phyloP scores from a whole-genome alignment of 2,329 filamentous ascomycete genomes.

The Daldinia sp. region DNA sequence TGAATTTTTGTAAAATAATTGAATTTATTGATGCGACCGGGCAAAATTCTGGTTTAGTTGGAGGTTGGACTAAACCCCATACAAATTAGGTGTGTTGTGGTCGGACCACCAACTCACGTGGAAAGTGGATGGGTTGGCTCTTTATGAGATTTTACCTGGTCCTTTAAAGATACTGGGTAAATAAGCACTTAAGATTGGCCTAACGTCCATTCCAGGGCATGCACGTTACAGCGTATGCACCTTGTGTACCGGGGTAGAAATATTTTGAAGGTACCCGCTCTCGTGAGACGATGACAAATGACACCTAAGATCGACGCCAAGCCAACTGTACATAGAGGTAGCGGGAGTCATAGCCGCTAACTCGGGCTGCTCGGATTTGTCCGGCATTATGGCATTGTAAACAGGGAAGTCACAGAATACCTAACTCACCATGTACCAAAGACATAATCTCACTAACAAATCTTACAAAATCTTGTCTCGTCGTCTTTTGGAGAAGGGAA shows the following conservation, averaged over 20 bases:
- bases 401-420: slow-evolving; percentile 25
- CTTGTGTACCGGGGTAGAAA: neutral
- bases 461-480: neutral
- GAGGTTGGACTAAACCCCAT: no score
- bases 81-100: no score
- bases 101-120: no score
- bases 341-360: slow-evolving; percentile 25
- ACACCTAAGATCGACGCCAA: neutral
- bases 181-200: neutral
- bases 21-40: no score
- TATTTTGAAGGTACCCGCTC: neutral
- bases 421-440: neutral
- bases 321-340: slow-evolving; percentile 13
- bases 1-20: no score
- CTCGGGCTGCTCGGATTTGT: slow-evolving; percentile 11
- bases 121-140: no score
- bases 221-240: neutral
- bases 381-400: slow-evolving; percentile 15
- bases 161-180: no score
- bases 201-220: neutral
- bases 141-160: no score
- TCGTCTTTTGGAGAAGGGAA: slow-evolving; percentile 1
- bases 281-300: slow-evolving; percentile 7
- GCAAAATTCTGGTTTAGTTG: no score
- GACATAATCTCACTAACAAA: neutral